Base-by-base conservation (phyloP, 2,329 filamentous ascomycete genomes). In the Fusarium sambucinum region DNA sequence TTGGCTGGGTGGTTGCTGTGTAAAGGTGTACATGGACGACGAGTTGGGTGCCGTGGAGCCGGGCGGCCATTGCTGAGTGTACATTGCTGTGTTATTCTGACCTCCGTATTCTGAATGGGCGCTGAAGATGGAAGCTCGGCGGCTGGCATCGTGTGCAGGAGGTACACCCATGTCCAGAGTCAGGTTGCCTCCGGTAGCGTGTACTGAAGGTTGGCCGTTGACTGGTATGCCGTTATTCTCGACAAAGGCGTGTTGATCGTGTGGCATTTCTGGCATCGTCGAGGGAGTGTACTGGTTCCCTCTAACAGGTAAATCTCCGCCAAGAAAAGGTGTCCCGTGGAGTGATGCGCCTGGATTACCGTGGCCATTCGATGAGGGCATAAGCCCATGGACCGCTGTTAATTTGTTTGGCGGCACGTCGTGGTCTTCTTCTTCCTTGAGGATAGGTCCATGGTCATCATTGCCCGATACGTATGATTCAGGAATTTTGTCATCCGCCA, bases 401-500 rank as follows among this genome's bases (percentile, higher is more conserved):
- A 78, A 66, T 59, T 79, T 81, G 5, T 77, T 70, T 6, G 82
- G 77, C 30, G 80, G 75, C 4, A 77, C 70, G 4, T 80, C 78
- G 23, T 80, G 77, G 2, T 80, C 79, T 4, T 83, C 82, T 13
- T 83, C 81, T 17, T 83, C 82, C 27, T 83, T 82, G 52, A 82
- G 79, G 48, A 77, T 75, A 3, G 78, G 73, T 12, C 73, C 67
- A 6, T 69, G 77, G 12, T 79, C 78, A 19, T 87, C 85, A 23
- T 81, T 82, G 21, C 86, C 84, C 2, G 82, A 85, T 16, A 77
- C 72, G 50, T 82, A 84, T 29, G 78, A 81, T 46, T 86, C 83
- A 5, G 80, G 78, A 9, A 83, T 75, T 65, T 85, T 85, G 64
- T 87, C 84, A 55, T 86, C 84, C 4, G 82, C 80, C 78, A 84